phyloP scores from a whole-genome alignment of 352 stramenopile genomes.

The Globisporangium takayamanum region DNA sequence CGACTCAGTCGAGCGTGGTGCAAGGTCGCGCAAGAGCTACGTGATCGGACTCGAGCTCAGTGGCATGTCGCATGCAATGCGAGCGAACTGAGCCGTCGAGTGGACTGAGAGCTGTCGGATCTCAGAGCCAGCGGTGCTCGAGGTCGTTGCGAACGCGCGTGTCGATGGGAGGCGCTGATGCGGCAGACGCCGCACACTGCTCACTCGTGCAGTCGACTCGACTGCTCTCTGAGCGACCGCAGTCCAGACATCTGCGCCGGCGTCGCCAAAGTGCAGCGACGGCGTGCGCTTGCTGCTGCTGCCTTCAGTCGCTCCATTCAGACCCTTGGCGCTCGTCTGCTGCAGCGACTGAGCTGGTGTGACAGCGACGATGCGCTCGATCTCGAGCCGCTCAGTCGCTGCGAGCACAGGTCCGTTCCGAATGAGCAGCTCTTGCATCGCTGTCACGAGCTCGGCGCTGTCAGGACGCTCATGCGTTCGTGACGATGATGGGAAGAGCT shows the following conservation, averaged over 20 bases:
- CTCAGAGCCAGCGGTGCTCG: slow-evolving; percentile 8
- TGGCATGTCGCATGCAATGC: slow-evolving; percentile 26
- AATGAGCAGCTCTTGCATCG: slow-evolving; percentile 16
- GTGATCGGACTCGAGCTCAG: slow-evolving; percentile 27
- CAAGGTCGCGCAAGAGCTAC: slow-evolving; percentile 20
- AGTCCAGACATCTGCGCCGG: slow-evolving; percentile 17
- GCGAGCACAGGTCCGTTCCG: slow-evolving; percentile 23
- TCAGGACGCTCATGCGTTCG: neutral
- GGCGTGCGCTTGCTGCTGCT: slow-evolving; percentile 12
- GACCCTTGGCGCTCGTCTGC: neutral
- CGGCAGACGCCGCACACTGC: slow-evolving; percentile 14
- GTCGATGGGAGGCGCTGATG: slow-evolving; percentile 12
- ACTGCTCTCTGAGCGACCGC: slow-evolving; percentile 11
- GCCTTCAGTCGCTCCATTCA: too few relatives aligned
- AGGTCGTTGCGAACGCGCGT: neutral
- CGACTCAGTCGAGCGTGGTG: neutral
- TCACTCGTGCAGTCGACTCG: neutral
- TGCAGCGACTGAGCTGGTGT: neutral
- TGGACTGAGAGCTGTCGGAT: slow-evolving; percentile 17
- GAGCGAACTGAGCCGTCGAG: slow-evolving; percentile 25
- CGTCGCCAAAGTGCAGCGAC: slow-evolving; percentile 28
- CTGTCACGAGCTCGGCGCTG: neutral
- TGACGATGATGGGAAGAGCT: slow-evolving; percentile 13
- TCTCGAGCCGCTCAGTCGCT: slow-evolving; percentile 9
- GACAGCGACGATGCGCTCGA: slow-evolving; percentile 19